phyloP scores from a whole-genome alignment of 2,329 filamentous ascomycete genomes.

The Truncatella angustata region DNA sequence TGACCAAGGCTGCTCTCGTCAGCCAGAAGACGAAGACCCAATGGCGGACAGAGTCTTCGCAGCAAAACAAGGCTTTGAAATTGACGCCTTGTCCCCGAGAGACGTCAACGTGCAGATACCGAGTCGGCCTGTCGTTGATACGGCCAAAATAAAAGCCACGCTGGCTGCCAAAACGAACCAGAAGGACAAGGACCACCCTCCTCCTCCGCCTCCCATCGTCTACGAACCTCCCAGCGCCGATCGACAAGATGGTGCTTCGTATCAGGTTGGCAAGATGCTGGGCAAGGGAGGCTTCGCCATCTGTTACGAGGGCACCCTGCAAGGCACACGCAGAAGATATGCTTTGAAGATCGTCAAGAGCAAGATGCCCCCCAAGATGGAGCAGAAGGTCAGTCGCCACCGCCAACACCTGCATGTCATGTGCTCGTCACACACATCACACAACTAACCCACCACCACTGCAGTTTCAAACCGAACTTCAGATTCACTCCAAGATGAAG shows the following conservation, averaged over 20 bases:
- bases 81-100: conserved; percentile 64
- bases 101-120: conserved; percentile 59
- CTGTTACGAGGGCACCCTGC: conserved; percentile 70
- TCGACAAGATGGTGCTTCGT: conserved; percentile 67
- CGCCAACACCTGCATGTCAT: background rate
- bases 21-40: conserved; percentile 11
- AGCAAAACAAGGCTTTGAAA: conserved; percentile 50
- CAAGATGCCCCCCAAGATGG: conserved; percentile 78
- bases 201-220: conserved; percentile 60
- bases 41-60: conserved; percentile 49
- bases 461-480: conserved; percentile 77
- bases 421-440: too few relatives aligned
- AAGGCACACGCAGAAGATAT: conserved; percentile 64
- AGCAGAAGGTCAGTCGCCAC: conserved; percentile 65
- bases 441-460: background rate
- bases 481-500: conserved; percentile 97
- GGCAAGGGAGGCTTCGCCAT: conserved; percentile 83
- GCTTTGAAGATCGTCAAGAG: conserved; percentile 83
- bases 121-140: conserved; percentile 32
- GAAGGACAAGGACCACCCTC: conserved; percentile 66
- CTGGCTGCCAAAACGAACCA: conserved; percentile 27
- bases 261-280: conserved; percentile 71
- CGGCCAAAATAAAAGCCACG: conserved; percentile 51
- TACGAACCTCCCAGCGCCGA: conserved; percentile 65
- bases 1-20: conserved; percentile 7